Evolutionary conservation across 345 rosid species (phyloP).

Genomic region (Eucalyptus decipiens): DNA sequence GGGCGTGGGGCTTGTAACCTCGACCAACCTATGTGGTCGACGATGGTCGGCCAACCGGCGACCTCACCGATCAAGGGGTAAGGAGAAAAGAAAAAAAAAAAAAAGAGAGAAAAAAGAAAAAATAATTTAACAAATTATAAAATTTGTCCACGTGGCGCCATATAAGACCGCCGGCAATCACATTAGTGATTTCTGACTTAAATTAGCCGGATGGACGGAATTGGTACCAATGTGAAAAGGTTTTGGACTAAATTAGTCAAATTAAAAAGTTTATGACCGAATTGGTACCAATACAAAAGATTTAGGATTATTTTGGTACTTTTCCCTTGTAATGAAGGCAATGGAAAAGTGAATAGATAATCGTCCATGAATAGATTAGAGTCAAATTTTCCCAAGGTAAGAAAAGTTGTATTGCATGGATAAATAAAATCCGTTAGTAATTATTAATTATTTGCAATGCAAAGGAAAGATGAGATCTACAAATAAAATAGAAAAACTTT

Average conservation of each 20-base stretch:
- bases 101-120: too few relatives aligned
- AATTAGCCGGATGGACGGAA: too few relatives aligned
- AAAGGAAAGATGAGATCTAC: neutral
- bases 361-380: neutral
- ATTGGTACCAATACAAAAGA: rapidly evolving
- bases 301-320: too few relatives aligned
- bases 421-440: neutral
- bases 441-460: neutral
- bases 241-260: rapidly evolving
- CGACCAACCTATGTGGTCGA: rapidly evolving
- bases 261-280: too few relatives aligned
- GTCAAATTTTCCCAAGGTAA: neutral
- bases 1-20: too few relatives aligned
- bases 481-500: neutral
- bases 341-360: neutral
- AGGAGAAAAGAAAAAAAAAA: too few relatives aligned
- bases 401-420: neutral
- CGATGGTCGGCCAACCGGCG: too few relatives aligned
- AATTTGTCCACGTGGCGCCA: too few relatives aligned
- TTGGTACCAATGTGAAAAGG: too few relatives aligned
- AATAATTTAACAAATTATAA: too few relatives aligned
- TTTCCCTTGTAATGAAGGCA: neutral
- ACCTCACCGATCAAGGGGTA: rapidly evolving
- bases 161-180: rapidly evolving
- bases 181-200: too few relatives aligned